Conservation (phyloP, 345 rosid genomes). For the Syzygium grande region DNA sequence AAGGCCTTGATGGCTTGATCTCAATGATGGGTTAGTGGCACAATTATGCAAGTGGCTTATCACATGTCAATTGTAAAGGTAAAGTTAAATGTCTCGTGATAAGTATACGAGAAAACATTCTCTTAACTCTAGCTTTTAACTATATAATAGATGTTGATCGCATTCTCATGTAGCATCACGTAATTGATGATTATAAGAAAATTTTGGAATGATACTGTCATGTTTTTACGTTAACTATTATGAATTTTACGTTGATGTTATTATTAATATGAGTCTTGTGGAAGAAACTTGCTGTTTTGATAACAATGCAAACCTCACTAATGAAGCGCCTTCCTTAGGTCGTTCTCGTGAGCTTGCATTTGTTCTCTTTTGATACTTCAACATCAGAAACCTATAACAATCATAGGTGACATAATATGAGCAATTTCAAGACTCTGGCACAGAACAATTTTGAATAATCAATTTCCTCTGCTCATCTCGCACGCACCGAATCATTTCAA, state of each 20-base stretch:
- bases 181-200: neutral
- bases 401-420: neutral
- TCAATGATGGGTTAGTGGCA: neutral
- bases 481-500: neutral
- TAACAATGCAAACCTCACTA: conserved; percentile 28
- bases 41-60: fast-evolving
- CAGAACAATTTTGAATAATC: neutral
- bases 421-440: neutral
- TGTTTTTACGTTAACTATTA: neutral
- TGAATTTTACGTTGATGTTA: neutral
- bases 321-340: conserved; percentile 73
- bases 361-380: conserved; percentile 30
- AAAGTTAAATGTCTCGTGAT: neutral
- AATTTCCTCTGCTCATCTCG: neutral
- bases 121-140: neutral
- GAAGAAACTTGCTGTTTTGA: neutral
- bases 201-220: neutral
- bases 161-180: neutral
- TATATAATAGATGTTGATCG: neutral
- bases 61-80: neutral
- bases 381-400: conserved; percentile 52
- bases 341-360: conserved; percentile 67
- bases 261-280: neutral
- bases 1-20: neutral
- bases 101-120: neutral